Base-by-base conservation (phyloP, 2,329 filamentous ascomycete genomes). In the Cladosporium colombiae region DNA sequence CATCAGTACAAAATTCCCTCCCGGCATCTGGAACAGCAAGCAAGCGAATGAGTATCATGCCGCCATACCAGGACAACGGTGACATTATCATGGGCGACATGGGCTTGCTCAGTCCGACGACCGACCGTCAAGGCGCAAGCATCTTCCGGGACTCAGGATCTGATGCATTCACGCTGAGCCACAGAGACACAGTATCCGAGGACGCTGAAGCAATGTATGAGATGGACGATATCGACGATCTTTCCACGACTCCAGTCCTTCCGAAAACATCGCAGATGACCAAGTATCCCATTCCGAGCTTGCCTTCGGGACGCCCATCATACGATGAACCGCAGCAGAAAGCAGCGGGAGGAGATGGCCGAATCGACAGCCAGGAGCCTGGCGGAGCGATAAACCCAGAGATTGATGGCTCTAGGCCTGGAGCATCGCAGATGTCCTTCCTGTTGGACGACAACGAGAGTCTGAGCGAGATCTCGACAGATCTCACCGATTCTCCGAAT, bases 391-490 rank as follows among this genome's bases (percentile, higher is more conserved):
- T 37, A 16, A 63, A 63, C 11, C 44, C 61, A 4, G 50, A 63
- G 16, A 59, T 44, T n/a, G 44, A 50, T 44, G 62, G 62, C 6
- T 50, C 62, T 16, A 60, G 46, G 29, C 55, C 62, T 33, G 62
- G 52, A 11, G 44, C 53, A 14, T 53, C 62, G 58, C 77, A 68
- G 70, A 76, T 70, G n/a, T 85, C 84, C 0, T 85, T 85, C 70
- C 73, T 85, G 4, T 78, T 85, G 5, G 79, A 84, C 65, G 84
- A 86, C 49, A 82, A 84, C 64, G 81, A 85, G 68, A 83, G 83
- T 56, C 73, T 86, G 35, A 87, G 85, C 64, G 85, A 86, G 57
- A 75, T 84, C 27, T 85, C 84, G 4, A 78, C 85, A 23, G 83
- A 85, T 55, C 77, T 83, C 35, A 81, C 83, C 63, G 80, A 83